Base-by-base conservation (phyloP, 768 basidiomycete genomes). In the Mycena belliarum region DNA sequence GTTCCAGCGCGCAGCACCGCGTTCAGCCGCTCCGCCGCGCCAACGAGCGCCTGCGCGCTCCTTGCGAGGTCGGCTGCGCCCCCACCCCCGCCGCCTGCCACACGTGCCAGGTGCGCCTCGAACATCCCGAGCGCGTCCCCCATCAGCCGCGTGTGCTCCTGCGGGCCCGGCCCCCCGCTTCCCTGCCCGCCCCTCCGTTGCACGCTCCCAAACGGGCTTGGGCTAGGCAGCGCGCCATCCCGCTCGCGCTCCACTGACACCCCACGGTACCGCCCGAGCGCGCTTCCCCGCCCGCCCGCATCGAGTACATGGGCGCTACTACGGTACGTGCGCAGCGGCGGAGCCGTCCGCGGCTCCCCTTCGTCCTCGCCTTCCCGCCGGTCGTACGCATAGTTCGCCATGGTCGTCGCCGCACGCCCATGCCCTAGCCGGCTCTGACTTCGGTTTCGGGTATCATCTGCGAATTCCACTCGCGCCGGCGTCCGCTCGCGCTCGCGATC, bases 121-220 rank as follows among this genome's bases (percentile, higher is more conserved):
- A 93, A 91, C 77, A 88, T 82, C 5, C 73, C 68, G 15, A 93
- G 72, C 18, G 85, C 81, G 40, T 93, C 89, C 21, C 84, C 63
- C 81, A 93, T 84, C 43, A 93, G 71, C n/a, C 80, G 75, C 1
- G 83, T 76, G 63, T 92, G 91, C 62, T 92, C 89, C 4, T 76
- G 68, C 35, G 68, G 72, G 11, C 60, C 58, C 32, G 54, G 54
- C n/a, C 59, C 46, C n/a, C 49, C 49, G 6, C 42, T 55, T 42
- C 45, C 59, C n/a, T 52, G 55, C 53, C 52, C n/a, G n/a, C n/a
- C n/a, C n/a, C n/a, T 52, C 41, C 63, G 55, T 10, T 38, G 37
- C 47, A 63, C 57, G 40, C 64, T 64, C 21, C 69, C 73, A 52
- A 69, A 71, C 24, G 75, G 71, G 56, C 67, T 72, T 43, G 70